A percentile compares a stretch with the other conserved stretches of the same genome.
Conservation (phyloP, 352 stramenopile species). For the Albugo candida region DNA sequence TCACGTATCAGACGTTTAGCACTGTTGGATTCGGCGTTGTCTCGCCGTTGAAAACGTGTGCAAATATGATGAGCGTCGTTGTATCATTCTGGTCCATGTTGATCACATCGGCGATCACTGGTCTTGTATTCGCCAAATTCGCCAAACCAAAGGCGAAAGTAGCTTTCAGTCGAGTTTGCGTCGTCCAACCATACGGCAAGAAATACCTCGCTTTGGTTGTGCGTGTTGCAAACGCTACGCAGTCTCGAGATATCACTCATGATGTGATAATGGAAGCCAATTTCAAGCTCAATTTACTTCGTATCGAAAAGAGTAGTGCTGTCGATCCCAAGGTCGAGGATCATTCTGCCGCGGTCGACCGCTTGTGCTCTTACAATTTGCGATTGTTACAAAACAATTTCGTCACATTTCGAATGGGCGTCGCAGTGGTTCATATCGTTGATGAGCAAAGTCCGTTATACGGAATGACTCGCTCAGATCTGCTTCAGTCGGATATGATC, state of each 20-base stretch:
- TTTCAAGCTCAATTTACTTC: constrained; percentile 63
- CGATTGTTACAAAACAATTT: constrained; percentile 68
- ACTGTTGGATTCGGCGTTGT: constrained; percentile 70
- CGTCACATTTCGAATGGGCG: constrained; percentile 69
- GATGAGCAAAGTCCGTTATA: constrained; percentile 44
- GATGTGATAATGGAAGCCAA: constrained; percentile 71
- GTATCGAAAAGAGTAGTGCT: constrained; percentile 29
- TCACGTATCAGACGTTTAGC: constrained; percentile 74
- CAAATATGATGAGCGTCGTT: constrained; percentile 46
- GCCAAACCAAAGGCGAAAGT: constrained; percentile 58
- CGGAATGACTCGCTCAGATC: constrained; percentile 31
- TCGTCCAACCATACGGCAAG: constrained; percentile 55
- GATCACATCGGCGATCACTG: constrained; percentile 51
- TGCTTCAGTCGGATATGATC: constrained; percentile 49
- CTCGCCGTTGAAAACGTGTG: constrained; percentile 39
- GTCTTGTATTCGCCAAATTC: constrained; percentile 73
- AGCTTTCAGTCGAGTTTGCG: constrained; percentile 59
- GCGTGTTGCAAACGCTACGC: constrained; percentile 57
- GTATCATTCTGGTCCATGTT: constrained; percentile 72
- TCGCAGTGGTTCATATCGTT: constrained; percentile 64
- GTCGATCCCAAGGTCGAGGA: background rate
- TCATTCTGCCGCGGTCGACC: constrained; percentile 2
- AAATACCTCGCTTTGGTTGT: constrained; percentile 55
- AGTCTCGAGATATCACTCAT: constrained; percentile 56
- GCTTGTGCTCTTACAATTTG: constrained; percentile 57